phyloP scores from a whole-genome alignment of 2,329 filamentous ascomycete genomes.

The Colletotrichum sublineola region DNA sequence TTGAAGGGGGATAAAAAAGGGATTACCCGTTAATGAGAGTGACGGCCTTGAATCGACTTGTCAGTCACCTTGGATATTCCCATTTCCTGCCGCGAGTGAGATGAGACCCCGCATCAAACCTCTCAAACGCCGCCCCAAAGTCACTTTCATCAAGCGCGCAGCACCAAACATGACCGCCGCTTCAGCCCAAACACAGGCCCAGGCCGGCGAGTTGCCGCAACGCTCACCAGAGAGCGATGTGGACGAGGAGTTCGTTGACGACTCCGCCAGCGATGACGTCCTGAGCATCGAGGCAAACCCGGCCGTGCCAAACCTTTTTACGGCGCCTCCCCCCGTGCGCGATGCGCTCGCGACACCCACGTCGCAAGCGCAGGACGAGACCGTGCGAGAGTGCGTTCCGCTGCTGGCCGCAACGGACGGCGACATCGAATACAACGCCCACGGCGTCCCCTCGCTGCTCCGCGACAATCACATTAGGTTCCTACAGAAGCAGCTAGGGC shows the following conservation, averaged over 20 bases:
- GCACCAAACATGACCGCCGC: conserved; percentile 39
- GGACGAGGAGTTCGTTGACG: conserved; percentile 42
- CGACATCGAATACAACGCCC: conserved; percentile 70
- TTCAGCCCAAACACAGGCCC: conserved; percentile 18
- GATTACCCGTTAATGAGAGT: not conserved
- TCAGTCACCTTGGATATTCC: conserved; percentile 16
- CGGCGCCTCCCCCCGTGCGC: conserved; percentile 69
- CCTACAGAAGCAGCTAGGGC: conserved; percentile 68
- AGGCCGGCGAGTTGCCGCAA: conserved; percentile 4
- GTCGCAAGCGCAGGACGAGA: conserved; percentile 81
- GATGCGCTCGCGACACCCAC: conserved; percentile 78
- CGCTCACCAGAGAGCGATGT: conserved; percentile 27
- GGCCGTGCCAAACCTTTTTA: conserved; percentile 69
- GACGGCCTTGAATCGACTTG: not conserved
- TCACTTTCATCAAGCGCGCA: conserved; percentile 49
- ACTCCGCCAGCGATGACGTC: conserved; percentile 16
- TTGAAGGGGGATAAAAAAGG: not conserved
- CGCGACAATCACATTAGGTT: conserved; percentile 73
- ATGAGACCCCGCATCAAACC: conserved; percentile 43
- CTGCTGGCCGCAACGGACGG: conserved; percentile 71
- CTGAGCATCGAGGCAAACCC: conserved; percentile 40
- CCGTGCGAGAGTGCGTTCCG: conserved; percentile 76
- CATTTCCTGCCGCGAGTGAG: conserved; percentile 21
- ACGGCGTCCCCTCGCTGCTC: conserved; percentile 82
- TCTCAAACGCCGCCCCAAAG: conserved; percentile 49